These are phyloP conservation scores for Podila epicladia DNA, from an alignment of 192 early-diverging fungal genomes.

Conservation along the genomic window DNA sequence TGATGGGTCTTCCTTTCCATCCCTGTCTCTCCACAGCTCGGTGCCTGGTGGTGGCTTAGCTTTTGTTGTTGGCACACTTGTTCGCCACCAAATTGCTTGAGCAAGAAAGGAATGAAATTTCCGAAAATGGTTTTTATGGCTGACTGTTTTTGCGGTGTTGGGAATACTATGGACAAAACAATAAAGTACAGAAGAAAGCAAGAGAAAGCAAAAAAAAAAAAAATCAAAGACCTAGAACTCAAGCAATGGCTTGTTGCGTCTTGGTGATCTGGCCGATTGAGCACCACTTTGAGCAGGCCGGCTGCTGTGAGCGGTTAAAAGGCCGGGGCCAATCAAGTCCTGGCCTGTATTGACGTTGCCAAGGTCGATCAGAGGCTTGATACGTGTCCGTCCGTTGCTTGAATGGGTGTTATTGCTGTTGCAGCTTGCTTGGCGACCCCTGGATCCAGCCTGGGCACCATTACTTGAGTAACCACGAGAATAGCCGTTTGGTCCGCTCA, in stretches of 20 bases:
- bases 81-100: too few relatives aligned
- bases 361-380: slow-evolving; percentile 32
- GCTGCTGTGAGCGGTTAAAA: slow-evolving; percentile 3
- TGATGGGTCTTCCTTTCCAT: too few relatives aligned
- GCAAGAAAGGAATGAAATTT: too few relatives aligned
- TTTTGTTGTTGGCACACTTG: too few relatives aligned
- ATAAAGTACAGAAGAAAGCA: neutral
- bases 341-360: slow-evolving; percentile 27
- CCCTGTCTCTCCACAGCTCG: too few relatives aligned
- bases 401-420: neutral
- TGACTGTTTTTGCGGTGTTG: neutral
- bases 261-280: slow-evolving; percentile 21
- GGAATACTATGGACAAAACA: neutral
- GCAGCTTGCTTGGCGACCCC: slow-evolving; percentile 1
- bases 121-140: too few relatives aligned
- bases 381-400: neutral
- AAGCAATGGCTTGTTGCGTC: slow-evolving; percentile 29
- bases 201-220: neutral
- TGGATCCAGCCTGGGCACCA: neutral
- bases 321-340: slow-evolving; percentile 35
- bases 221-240: slow-evolving; percentile 17
- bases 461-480: too few relatives aligned
- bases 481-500: neutral
- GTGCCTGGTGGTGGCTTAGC: too few relatives aligned
- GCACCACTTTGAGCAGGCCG: neutral